Base-by-base conservation (phyloP, 202 grass and related monocot genomes). In the Panicum hallii region DNA sequence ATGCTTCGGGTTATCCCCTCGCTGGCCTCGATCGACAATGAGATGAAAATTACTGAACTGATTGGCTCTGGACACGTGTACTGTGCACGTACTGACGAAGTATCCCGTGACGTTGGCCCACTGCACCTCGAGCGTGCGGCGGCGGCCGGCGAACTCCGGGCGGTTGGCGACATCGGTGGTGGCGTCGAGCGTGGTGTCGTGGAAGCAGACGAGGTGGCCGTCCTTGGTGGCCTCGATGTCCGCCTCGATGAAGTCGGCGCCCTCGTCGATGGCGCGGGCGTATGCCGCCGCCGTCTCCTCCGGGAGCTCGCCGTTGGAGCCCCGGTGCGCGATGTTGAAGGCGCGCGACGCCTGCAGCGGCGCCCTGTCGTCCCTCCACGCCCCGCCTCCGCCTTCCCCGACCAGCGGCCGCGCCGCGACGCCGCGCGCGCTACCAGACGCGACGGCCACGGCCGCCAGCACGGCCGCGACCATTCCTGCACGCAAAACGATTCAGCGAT, bases 161-260 rank as follows among this genome's bases (percentile, higher is more conserved):
- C 32, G 85, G 63, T 82, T 72, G 30, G 85, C 82, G 49, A 91
- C 77, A 72, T 88, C 71, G 47, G 77, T 91, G 58, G 61, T 67
- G 89, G 50, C 89, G 61, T 88, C 89, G 50, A 91, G 86, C 9
- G 86, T 88, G 34, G 75, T 30, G 86, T 88, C 82, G 45, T 91
- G 89, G 82, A 85, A 85, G 82, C 89, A 91, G 56, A 88, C 79
- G 65, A 91, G 90, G 60, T 91, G 78, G 1, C 86, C 79, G 83
- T 88, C 90, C 72, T 70, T 83, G 77, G 86, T 91, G 19, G 86
- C 86, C 74, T 65, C 44, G 53, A 91, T 41, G 85, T 91, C 83
- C 13, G 68, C 17, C 79, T 91, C 90, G 79, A 92, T 86, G 90
- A 92, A 92, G 74, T 92, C 86, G 41, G 83, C 83, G 63, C 90